Percentiles rank a stretch among this genome's conserved stretches.
These are phyloP conservation scores for Syzygium oleosum DNA, from an alignment of 345 rosid species.

Conservation along the genomic window DNA sequence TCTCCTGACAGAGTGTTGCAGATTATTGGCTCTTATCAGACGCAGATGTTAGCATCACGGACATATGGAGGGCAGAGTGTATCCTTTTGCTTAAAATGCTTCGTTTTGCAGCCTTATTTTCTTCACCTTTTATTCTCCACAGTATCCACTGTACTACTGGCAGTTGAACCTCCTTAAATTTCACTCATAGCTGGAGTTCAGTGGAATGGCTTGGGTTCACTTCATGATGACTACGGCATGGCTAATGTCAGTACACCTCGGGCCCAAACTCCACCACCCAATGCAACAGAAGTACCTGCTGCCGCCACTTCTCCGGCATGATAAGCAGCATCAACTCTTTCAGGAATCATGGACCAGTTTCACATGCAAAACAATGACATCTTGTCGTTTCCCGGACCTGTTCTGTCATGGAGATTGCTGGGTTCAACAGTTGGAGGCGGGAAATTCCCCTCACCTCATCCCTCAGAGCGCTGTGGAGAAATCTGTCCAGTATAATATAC, in stretches of 20 bases:
- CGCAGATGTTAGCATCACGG: conserved; percentile 78
- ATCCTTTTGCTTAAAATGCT: conserved; percentile 30
- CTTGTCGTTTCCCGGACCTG: background rate
- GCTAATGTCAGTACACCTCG: conserved; percentile 26
- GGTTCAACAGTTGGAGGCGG: background rate
- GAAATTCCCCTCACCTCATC: background rate
- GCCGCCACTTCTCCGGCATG: conserved; percentile 19
- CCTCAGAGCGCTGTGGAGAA: background rate
- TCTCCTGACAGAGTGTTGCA: conserved; percentile 31
- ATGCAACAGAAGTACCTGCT: conserved; percentile 26
- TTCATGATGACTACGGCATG: conserved; percentile 27
- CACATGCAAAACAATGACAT: background rate
- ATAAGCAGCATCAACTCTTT: conserved; percentile 5
- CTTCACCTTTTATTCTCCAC: background rate
- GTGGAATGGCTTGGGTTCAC: conserved; percentile 43
- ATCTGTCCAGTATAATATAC: background rate
- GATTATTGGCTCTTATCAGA: conserved; percentile 98
- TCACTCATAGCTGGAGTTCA: conserved; percentile 35
- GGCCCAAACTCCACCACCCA: conserved; percentile 54
- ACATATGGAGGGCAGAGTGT: conserved; percentile 80
- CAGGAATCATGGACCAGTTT: background rate
- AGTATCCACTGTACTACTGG: background rate
- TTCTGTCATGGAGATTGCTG: background rate
- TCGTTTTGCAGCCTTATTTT: background rate
- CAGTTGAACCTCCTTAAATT: conserved; percentile 17